These are phyloP conservation scores for Artemisia tridentata DNA, from an alignment of 129 eudicot genomes.

Conservation along the genomic window DNA sequence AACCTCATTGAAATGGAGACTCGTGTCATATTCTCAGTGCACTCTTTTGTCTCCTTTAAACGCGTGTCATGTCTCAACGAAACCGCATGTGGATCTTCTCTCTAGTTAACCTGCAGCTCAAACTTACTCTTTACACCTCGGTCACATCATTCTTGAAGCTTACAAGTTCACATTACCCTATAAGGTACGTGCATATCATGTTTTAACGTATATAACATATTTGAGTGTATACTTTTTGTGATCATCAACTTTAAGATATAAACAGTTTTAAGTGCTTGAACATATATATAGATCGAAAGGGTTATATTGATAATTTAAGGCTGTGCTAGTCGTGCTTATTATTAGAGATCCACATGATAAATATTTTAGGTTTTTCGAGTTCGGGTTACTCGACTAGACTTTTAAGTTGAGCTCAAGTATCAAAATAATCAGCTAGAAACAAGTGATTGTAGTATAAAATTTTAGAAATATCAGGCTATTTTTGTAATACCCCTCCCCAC, in stretches of 20 bases:
- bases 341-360: too few relatives aligned
- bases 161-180: constrained; percentile 8
- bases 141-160: background rate
- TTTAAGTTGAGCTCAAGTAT: too few relatives aligned
- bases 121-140: background rate
- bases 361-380: too few relatives aligned
- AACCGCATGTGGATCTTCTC: background rate
- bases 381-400: too few relatives aligned
- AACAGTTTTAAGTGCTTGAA: too few relatives aligned
- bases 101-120: constrained; percentile 3
- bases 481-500: too few relatives aligned
- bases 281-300: too few relatives aligned
- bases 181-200: background rate
- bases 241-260: background rate
- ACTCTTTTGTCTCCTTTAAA: constrained; percentile 11
- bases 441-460: too few relatives aligned
- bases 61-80: constrained; percentile 24
- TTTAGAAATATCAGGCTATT: too few relatives aligned
- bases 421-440: too few relatives aligned
- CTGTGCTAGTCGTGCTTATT: too few relatives aligned
- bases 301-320: too few relatives aligned
- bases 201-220: background rate
- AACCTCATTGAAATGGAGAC: constrained; percentile 7
- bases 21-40: constrained; percentile 27
- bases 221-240: background rate